Percentiles rank a stretch among this genome's conserved stretches.
phyloP scores from a whole-genome alignment of 1,139 yeast species.

The Suhomyces bolitotheri region DNA sequence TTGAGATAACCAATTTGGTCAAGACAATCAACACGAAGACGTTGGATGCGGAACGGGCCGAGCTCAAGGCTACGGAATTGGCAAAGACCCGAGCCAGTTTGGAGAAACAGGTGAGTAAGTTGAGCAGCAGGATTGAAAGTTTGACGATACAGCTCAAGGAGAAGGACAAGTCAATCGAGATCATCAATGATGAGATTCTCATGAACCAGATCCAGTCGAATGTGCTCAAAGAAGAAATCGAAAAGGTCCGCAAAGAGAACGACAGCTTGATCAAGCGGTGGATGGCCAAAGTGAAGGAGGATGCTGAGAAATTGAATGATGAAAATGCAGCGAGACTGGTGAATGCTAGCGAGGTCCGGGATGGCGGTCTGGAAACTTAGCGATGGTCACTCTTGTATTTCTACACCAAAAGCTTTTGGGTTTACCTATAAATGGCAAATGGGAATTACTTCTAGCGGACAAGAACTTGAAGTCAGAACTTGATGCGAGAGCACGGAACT shows the following conservation, averaged over 20 bases:
- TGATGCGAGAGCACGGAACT: no score
- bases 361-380: no score
- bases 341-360: no score
- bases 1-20: conserved; percentile 22
- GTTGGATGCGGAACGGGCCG: conserved; percentile 25
- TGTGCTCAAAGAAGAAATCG: conserved; percentile 50
- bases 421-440: no score
- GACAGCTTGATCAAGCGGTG: conserved; percentile 56
- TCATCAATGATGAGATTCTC: conserved; percentile 69
- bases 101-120: conserved; percentile 23
- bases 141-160: conserved; percentile 51
- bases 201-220: conserved; percentile 71
- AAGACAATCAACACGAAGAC: conserved; percentile 28
- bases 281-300: conserved; percentile 57
- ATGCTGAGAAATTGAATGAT: conserved; percentile 61
- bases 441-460: no score
- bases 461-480: no score
- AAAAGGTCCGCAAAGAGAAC: conserved; percentile 48
- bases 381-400: no score
- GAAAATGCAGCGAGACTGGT: conserved; percentile 43
- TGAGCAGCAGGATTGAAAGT: conserved; percentile 33
- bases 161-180: conserved; percentile 57
- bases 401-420: no score
- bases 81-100: conserved; percentile 18
- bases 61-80: conserved; percentile 17